Evolutionary conservation across 2,329 filamentous ascomycete species (phyloP).

Genomic region (Fusarium mundagurra): DNA sequence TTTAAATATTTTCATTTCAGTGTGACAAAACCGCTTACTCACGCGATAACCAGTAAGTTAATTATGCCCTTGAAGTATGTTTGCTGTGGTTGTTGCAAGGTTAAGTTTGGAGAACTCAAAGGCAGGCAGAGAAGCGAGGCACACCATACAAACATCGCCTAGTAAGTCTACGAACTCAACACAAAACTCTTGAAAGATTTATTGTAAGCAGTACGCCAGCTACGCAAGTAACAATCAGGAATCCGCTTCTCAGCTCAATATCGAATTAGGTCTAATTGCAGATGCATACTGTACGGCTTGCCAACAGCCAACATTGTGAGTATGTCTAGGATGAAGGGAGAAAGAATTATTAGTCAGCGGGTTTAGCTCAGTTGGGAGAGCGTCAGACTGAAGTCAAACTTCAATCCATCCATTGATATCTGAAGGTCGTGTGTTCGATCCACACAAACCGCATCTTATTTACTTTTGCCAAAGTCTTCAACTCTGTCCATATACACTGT

Average conservation of each 20-base stretch:
- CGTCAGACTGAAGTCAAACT: slow-evolving; percentile 9
- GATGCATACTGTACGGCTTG: no score
- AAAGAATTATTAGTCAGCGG: not conserved
- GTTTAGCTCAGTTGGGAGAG: slow-evolving; percentile 22
- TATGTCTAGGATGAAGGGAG: rapidly evolving
- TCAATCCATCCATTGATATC: not conserved
- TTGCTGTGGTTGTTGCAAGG: not conserved
- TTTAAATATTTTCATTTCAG: not conserved
- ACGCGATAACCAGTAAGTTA: rapidly evolving
- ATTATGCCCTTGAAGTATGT: not conserved
- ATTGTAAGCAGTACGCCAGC: no score
- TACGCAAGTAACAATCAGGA: no score
- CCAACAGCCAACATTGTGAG: no score
- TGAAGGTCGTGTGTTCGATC: not conserved
- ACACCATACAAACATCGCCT: no score
- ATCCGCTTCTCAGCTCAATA: no score
- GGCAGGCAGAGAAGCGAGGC: no score
- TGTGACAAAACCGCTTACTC: not conserved
- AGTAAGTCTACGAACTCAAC: no score
- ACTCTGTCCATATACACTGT: not conserved
- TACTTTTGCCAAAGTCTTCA: not conserved
- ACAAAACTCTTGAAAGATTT: no score
- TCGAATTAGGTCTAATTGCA: no score
- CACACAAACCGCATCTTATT: not conserved
- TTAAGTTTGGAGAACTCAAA: no score